Percentiles rank a stretch among this genome's conserved stretches.
phyloP scores from a whole-genome alignment of 2,329 filamentous ascomycete genomes.

The Onygenales sp. region DNA sequence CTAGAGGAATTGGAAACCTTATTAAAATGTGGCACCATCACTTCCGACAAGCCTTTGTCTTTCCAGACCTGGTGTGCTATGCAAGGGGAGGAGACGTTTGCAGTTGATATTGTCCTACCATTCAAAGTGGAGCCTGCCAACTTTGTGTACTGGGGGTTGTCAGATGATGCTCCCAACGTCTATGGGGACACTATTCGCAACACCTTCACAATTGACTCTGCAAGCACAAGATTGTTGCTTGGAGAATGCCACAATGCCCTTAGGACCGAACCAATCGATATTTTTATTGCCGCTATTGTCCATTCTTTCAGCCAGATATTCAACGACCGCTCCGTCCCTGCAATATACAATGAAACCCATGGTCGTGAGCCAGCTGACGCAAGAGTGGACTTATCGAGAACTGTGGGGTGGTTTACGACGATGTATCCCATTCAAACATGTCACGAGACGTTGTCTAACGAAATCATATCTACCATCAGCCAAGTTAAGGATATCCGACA shows the following conservation, averaged over 20 bases:
- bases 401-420: slow-evolving; percentile 44
- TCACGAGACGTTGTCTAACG: slow-evolving; percentile 14
- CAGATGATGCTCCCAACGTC: slow-evolving; percentile 17
- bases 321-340: slow-evolving; percentile 28
- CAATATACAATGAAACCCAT: slow-evolving; percentile 41
- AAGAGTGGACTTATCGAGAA: slow-evolving; percentile 39
- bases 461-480: slow-evolving; percentile 23
- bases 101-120: slow-evolving; percentile 9
- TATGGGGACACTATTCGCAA: slow-evolving; percentile 28
- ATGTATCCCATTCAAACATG: slow-evolving; percentile 35
- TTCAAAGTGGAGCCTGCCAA: slow-evolving; percentile 20
- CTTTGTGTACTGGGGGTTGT: slow-evolving; percentile 27
- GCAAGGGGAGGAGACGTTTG: slow-evolving; percentile 20
- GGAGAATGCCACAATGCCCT: slow-evolving; percentile 24
- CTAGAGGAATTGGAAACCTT: slow-evolving; percentile 12
- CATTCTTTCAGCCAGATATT: slow-evolving; percentile 38
- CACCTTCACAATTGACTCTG: slow-evolving; percentile 23
- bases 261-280: slow-evolving; percentile 27
- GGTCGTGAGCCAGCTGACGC: slow-evolving; percentile 38
- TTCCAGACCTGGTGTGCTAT: slow-evolving; percentile 29
- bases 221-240: slow-evolving; percentile 20
- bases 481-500: slow-evolving; percentile 32
- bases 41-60: slow-evolving; percentile 21
- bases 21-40: slow-evolving; percentile 8
- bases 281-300: slow-evolving; percentile 29